Base-by-base conservation (phyloP, 2,329 filamentous ascomycete genomes). In the Fusarium siculi region DNA sequence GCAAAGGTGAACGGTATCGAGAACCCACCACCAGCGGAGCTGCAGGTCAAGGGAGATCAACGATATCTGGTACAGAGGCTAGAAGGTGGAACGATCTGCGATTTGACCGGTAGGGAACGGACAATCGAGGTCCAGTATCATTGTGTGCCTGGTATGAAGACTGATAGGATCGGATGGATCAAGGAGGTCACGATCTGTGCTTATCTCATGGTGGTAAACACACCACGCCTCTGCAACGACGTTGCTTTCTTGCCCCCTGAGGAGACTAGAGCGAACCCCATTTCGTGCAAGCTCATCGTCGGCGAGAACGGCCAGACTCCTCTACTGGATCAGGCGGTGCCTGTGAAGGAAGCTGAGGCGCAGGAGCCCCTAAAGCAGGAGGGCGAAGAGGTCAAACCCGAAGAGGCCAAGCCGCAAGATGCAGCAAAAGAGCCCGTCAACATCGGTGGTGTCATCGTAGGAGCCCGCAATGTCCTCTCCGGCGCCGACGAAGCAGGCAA, bases 181-280 rank as follows among this genome's bases (percentile, higher is more conserved):
- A 97, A 97, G 81, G 95, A 98, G 81, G 90, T 96, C 3, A 93
- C 92, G 6, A 97, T 94, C 16, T 98, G 95, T 83, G 91, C 94
- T 18, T 98, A 98, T 80, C 87, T 97, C 60, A 97, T 98, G 95
- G 90, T 97, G 37, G 90, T 98, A 71, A 93, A 97, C 80, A 97
- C 95, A 0, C 94, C 95, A 1, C 91, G 94, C 2, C 89, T 98
- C 18, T 98, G 95, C 84, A 90, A 92, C 79, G 95, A 98, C 75
- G 90, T 94, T 15, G 94, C 94, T 15, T 98, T 98, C 80, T 85
- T 93, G 60, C 95, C 95, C 1, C 93, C 94, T 0, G 90, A 93
- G 76, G 92, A 94, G 70, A 92, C 93, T 61, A 89, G 90, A 65
- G 91, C 94, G 10, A 93, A 97, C 79, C 84, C 89, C 15, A 95